Percentiles rank a stretch among this genome's conserved stretches.
Evolutionary conservation across 176 grass and related monocot species (phyloP).

Genomic region (Puya raimondii): DNA sequence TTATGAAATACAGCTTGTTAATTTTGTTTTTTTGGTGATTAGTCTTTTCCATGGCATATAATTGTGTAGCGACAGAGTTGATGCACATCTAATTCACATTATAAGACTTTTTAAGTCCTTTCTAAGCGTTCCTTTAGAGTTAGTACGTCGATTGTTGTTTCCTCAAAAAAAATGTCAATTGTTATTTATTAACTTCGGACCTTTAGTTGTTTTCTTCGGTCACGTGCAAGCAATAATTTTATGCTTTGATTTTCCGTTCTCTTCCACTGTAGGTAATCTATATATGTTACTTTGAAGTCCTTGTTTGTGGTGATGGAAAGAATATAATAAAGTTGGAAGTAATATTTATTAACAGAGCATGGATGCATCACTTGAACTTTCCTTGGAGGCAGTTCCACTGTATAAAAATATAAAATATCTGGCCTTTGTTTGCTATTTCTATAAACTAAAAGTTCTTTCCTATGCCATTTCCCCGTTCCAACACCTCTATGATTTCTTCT

Average conservation of each 20-base stretch:
- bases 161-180: no score
- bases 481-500: background rate
- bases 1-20: background rate
- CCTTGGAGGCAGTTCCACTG: background rate
- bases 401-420: background rate
- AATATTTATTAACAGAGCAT: background rate
- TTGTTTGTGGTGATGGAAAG: background rate
- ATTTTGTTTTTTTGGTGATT: background rate
- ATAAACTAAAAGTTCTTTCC: background rate
- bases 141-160: background rate
- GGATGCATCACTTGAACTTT: background rate
- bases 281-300: background rate
- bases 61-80: no score
- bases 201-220: background rate
- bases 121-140: background rate
- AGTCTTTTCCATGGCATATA: background rate
- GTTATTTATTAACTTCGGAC: background rate
- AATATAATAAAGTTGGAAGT: background rate
- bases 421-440: background rate
- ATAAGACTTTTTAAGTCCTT: no score
- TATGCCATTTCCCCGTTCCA: background rate
- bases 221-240: background rate
- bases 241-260: background rate
- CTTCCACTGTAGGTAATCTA: no score
- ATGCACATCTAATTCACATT: no score